Conservation (phyloP, 2,329 filamentous ascomycete species). For the Nigrospora sphaerica region DNA sequence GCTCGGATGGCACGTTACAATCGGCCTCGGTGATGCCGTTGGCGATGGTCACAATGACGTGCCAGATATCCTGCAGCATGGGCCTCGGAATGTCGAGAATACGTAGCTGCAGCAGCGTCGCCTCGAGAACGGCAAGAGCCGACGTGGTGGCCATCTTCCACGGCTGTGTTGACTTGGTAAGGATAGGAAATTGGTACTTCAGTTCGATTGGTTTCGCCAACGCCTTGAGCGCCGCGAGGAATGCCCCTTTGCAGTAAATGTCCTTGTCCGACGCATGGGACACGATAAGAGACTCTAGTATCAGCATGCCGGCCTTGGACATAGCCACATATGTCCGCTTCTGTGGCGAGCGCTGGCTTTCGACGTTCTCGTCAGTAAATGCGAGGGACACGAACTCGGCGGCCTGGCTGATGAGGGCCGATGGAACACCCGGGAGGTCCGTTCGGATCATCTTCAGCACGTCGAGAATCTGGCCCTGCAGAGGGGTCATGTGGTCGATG, state of each 20-base stretch:
- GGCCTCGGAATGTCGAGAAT: constrained; percentile 36
- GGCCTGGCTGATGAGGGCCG: constrained; percentile 61
- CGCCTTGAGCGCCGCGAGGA: constrained; percentile 58
- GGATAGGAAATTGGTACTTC: constrained; percentile 72
- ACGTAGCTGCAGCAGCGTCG: constrained; percentile 55
- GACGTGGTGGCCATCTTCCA: constrained; percentile 78
- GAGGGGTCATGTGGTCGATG: constrained; percentile 62
- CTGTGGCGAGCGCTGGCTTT: constrained; percentile 22
- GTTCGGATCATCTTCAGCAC: constrained; percentile 62
- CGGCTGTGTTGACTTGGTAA: constrained; percentile 62
- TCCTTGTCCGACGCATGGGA: constrained; percentile 54
- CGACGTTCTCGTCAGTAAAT: constrained; percentile 39
- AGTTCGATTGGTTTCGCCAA: constrained; percentile 64
- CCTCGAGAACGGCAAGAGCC: constrained; percentile 59
- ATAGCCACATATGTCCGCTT: constrained; percentile 84
- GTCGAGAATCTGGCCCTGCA: constrained; percentile 65
- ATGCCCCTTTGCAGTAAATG: constrained; percentile 62
- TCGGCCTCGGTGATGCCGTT: constrained; percentile 65
- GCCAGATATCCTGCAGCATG: constrained; percentile 59
- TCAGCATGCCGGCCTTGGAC: constrained; percentile 72
- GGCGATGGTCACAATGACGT: constrained; percentile 55
- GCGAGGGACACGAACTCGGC: constrained; percentile 67
- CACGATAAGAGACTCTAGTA: constrained; percentile 55
- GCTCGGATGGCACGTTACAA: constrained; percentile 37
- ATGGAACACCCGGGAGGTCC: constrained; percentile 56